Evolutionary conservation across 148 eudicot genomes (phyloP), one percentile per base, ranked within the genome.

Genomic region (Beta vulgaris): DNA sequence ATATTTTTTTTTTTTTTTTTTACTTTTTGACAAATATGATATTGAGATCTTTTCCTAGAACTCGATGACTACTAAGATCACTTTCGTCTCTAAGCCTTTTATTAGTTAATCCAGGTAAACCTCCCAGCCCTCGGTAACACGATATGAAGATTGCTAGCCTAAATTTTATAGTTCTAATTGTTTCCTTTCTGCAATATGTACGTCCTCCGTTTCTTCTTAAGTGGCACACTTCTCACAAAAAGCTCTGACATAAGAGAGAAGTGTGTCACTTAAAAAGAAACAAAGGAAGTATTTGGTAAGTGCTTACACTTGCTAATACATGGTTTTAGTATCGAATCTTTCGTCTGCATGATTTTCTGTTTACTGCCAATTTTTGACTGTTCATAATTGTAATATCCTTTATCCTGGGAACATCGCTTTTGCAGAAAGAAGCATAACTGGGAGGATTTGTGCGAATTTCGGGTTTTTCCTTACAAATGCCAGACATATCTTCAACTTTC

Each of bases 401-500:
- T 39, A 39, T 39, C 9, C 9, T 39, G 42, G 42, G 42, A 58
- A 65, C 15, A 28, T 26, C 63, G 75, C n/a, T 79, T 44, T 72
- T 25, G 57, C 85, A 94, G 98, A 82, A 76, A 72, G 77, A 87
- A 87, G 83, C 87, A 78, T 31, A 89, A 76, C 63, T 95, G 96
- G 98, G 86, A 84, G 68, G 98, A 95, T 84, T 73, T 92, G 59
- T 89, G 96, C 81, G 83, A 86, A 25, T 94, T 94, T 73, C 87
- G 84, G 51, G 92, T 87, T 82, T 94, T 92, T 72, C 98, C 98
- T 68, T 73, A 78, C 81, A 92, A 92, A 77, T 83, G 84, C 76
- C 96, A 87, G 81, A 83, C 78, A 76, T 84, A 87, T 42, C 80
- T 95, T 72, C 97, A 92, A 72, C 91, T 92, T 72, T 87, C 81